Percentiles rank a stretch among this genome's conserved stretches.
phyloP scores from a whole-genome alignment of 495 filamentous ascomycete species.

The Pyrenopolyporus hunteri region DNA sequence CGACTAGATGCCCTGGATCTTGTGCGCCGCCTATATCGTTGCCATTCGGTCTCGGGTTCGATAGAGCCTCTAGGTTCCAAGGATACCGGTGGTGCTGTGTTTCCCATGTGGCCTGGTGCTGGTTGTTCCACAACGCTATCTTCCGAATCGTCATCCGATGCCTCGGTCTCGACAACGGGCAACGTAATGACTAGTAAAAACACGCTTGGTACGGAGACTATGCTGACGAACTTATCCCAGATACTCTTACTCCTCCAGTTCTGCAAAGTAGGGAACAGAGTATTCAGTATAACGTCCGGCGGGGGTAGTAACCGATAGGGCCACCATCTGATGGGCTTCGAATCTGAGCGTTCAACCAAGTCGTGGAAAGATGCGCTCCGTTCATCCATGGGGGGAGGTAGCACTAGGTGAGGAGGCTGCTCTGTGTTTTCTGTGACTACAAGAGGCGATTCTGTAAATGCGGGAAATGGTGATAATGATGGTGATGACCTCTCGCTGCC shows the following conservation, averaged over 20 bases:
- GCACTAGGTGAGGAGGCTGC: constrained; percentile 42
- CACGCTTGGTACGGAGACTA: constrained; percentile 85
- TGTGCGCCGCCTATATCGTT: constrained; percentile 56
- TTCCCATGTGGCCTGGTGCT: constrained; percentile 32
- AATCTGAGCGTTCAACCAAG: constrained; percentile 55
- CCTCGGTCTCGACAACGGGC: constrained; percentile 79
- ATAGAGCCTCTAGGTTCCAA: constrained; percentile 34
- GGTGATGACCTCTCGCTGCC: constrained; percentile 57
- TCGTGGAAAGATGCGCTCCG: constrained; percentile 35
- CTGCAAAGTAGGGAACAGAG: constrained; percentile 87
- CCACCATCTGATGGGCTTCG: constrained; percentile 69
- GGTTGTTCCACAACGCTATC: constrained; percentile 44
- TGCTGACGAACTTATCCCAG: constrained; percentile 76
- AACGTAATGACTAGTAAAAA: constrained; percentile 89
- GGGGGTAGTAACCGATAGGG: constrained; percentile 72
- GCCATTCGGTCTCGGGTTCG: constrained; percentile 56
- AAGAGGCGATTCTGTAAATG: constrained; percentile 51
- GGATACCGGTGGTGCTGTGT: constrained; percentile 42
- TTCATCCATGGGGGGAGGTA: constrained; percentile 40
- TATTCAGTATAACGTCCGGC: constrained; percentile 70
- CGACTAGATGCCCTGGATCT: constrained; percentile 44
- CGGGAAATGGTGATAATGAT: constrained; percentile 50
- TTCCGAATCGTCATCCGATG: constrained; percentile 58
- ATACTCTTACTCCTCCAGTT: constrained; percentile 76
- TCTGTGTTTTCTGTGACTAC: constrained; percentile 54